Evolutionary conservation across 176 grass and related monocot species (phyloP).

Genomic region (Triticum dicoccoides): DNA sequence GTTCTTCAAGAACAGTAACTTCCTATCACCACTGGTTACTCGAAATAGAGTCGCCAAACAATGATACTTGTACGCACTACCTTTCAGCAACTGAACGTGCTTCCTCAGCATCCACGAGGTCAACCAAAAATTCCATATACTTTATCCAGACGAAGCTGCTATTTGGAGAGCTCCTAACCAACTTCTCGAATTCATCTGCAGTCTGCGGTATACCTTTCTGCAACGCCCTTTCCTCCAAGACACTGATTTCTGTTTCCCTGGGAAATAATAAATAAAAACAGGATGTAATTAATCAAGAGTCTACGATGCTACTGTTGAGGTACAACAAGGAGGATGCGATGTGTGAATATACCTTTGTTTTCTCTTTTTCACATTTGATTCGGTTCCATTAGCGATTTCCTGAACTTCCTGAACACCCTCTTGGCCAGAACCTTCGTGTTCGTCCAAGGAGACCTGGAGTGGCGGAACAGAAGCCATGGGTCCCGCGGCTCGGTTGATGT

Average conservation of each 20-base stretch:
- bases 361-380: slow-evolving; percentile 52
- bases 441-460: slow-evolving; percentile 75
- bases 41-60: not conserved
- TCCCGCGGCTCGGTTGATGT: slow-evolving; percentile 1
- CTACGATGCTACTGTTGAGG: not conserved
- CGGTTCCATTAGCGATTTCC: slow-evolving; percentile 29
- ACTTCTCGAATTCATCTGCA: slow-evolving; percentile 89
- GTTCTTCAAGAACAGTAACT: not conserved
- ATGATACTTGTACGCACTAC: slow-evolving; percentile 9
- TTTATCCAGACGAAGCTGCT: slow-evolving; percentile 96
- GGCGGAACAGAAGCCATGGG: slow-evolving; percentile 47
- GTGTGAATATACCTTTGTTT: slow-evolving; percentile 63
- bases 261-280: slow-evolving; percentile 4
- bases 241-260: slow-evolving; percentile 88
- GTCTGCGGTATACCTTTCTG: slow-evolving; percentile 68
- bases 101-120: slow-evolving; percentile 72
- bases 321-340: slow-evolving; percentile 11
- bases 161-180: slow-evolving; percentile 83
- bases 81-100: slow-evolving; percentile 79
- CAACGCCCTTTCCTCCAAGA: slow-evolving; percentile 71
- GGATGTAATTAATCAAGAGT: not conserved
- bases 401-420: slow-evolving; percentile 41
- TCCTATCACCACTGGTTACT: not conserved
- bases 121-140: slow-evolving; percentile 79
- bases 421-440: slow-evolving; percentile 68